Conservation (phyloP, 2,329 filamentous ascomycete species). For the Fusarium verrucosum region DNA sequence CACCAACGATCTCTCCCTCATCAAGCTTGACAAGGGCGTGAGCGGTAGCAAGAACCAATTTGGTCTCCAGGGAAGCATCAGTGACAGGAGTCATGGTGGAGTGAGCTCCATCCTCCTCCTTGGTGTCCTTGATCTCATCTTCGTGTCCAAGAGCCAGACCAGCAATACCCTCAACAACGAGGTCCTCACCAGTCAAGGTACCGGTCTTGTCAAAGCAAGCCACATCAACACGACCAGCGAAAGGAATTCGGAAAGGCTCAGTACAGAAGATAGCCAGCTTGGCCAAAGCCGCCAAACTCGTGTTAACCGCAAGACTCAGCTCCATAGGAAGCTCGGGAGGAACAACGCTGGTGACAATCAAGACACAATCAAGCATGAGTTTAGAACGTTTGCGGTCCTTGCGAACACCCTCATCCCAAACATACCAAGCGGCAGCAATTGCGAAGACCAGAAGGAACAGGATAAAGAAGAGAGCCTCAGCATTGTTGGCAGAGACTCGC, state of each 20-base stretch:
- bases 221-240: slow-evolving; percentile 91
- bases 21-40: slow-evolving; percentile 96
- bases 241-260: slow-evolving; percentile 97
- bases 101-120: slow-evolving; percentile 83
- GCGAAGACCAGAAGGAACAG: slow-evolving; percentile 96
- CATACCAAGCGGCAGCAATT: slow-evolving; percentile 97
- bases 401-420: slow-evolving; percentile 95
- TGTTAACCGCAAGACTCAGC: slow-evolving; percentile 95
- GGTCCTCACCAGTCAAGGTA: slow-evolving; percentile 93
- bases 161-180: slow-evolving; percentile 96
- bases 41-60: slow-evolving; percentile 90
- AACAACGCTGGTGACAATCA: slow-evolving; percentile 97
- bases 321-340: slow-evolving; percentile 99
- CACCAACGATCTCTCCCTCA: slow-evolving; percentile 95
- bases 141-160: slow-evolving; percentile 78
- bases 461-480: slow-evolving; percentile 96
- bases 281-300: slow-evolving; percentile 90
- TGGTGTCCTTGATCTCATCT: slow-evolving; percentile 68
- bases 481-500: slow-evolving; percentile 97
- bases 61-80: slow-evolving; percentile 80
- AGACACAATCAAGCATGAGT: slow-evolving; percentile 93
- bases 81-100: slow-evolving; percentile 77
- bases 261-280: slow-evolving; percentile 98
- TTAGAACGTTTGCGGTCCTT: slow-evolving; percentile 97
- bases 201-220: slow-evolving; percentile 99